Percentiles rank a stretch among this genome's conserved stretches.
Evolutionary conservation across 2,329 filamentous ascomycete genomes (phyloP).

Genomic region (Aspergillus tamarii): DNA sequence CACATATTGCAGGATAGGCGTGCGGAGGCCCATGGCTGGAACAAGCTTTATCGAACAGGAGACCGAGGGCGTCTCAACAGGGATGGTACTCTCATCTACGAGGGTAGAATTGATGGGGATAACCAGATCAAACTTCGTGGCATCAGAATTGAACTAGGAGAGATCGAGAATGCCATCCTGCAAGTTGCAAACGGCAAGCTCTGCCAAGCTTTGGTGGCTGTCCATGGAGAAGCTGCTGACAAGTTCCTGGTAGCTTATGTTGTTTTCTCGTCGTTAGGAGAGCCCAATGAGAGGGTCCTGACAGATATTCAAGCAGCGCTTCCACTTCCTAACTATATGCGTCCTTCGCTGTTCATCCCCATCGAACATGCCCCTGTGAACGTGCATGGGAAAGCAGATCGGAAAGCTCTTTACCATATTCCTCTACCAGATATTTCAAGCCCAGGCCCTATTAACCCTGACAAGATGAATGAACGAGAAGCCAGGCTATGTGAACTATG

Average conservation of each 20-base stretch:
- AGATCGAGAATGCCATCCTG: slow-evolving; percentile 43
- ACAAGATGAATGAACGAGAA: not conserved
- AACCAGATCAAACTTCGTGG: slow-evolving; percentile 31
- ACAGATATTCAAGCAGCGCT: slow-evolving; percentile 33
- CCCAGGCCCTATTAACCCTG: not conserved
- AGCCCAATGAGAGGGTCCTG: slow-evolving; percentile 18
- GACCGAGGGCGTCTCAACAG: slow-evolving; percentile 29
- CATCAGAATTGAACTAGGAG: slow-evolving; percentile 49
- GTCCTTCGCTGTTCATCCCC: slow-evolving; percentile 29
- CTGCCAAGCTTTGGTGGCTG: not conserved
- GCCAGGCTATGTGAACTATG: not conserved
- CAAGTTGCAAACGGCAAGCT: slow-evolving; percentile 21
- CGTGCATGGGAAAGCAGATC: slow-evolving; percentile 32
- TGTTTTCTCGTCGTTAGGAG: not conserved
- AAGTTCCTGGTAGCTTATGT: slow-evolving; percentile 1
- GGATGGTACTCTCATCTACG: slow-evolving; percentile 31
- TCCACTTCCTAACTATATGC: slow-evolving; percentile 40
- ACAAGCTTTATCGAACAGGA: slow-evolving; percentile 30
- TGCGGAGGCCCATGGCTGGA: not conserved
- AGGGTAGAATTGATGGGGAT: slow-evolving; percentile 31
- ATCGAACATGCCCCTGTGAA: slow-evolving; percentile 30
- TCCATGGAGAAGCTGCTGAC: not conserved
- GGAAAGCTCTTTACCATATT: slow-evolving; percentile 22
- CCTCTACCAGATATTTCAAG: not conserved
- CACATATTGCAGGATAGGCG: slow-evolving; percentile 12